Conservation (phyloP, 192 early-diverging fungal species). For the Podila horticola region DNA sequence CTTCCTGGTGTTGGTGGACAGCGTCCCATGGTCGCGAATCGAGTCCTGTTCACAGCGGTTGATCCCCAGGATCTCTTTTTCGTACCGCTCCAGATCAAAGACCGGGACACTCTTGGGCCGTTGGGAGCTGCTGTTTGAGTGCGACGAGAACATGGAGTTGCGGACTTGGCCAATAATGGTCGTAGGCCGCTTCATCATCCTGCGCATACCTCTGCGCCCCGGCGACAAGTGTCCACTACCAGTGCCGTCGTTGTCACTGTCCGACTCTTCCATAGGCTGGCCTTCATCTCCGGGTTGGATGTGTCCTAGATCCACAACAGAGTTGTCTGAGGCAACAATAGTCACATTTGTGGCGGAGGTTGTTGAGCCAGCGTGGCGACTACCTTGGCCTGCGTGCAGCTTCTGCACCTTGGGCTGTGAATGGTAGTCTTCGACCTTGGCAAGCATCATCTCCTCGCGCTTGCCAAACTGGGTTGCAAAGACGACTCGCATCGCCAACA, state of each 20-base stretch:
- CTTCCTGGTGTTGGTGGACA: neutral
- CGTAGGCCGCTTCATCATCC: conserved; percentile 13
- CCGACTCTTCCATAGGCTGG: no score
- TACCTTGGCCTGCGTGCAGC: neutral
- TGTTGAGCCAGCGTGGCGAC: neutral
- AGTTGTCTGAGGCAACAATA: no score
- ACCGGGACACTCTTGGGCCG: conserved; percentile 31
- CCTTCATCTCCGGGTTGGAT: no score
- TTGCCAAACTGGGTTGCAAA: conserved; percentile 14
- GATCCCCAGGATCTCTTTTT: conserved; percentile 29
- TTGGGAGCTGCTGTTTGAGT: neutral
- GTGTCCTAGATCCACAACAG: neutral
- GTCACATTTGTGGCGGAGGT: neutral
- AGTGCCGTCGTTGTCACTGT: no score
- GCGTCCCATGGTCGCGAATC: neutral
- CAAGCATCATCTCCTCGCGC: conserved; percentile 29
- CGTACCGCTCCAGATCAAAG: conserved; percentile 37
- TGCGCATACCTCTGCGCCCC: neutral
- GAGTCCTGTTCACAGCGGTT: neutral
- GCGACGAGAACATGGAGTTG: conserved; percentile 3
- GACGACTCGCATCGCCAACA: conserved; percentile 1
- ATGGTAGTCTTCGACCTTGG: conserved; percentile 9
- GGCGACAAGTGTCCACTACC: neutral
- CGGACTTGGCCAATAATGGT: conserved; percentile 37
- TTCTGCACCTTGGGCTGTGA: neutral